Percentiles rank a stretch among this genome's conserved stretches.
phyloP scores from a whole-genome alignment of 148 eudicot genomes.

The Camellia lanceoleosa region DNA sequence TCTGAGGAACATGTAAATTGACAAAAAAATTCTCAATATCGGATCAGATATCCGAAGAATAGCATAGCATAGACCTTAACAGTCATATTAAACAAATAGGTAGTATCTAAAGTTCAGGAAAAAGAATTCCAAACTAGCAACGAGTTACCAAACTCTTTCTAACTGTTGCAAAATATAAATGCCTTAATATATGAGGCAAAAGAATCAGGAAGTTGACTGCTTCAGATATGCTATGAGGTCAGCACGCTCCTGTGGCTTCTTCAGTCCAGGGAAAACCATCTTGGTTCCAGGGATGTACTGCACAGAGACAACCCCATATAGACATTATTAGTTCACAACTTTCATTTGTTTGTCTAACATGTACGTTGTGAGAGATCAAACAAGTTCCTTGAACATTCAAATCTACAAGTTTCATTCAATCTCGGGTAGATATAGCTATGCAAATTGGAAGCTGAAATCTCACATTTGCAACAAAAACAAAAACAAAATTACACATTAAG shows the following conservation, averaged over 20 bases:
- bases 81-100: not conserved
- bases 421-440: too few relatives aligned
- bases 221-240: conserved; percentile 82
- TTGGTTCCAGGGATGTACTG: conserved; percentile 90
- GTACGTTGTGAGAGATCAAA: not conserved
- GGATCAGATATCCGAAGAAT: not conserved
- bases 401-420: too few relatives aligned
- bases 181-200: not conserved
- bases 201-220: conserved; percentile 46
- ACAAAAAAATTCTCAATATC: conserved; percentile 5
- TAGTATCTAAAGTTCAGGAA: not conserved
- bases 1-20: not conserved
- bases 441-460: too few relatives aligned
- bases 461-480: too few relatives aligned
- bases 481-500: too few relatives aligned
- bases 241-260: conserved; percentile 81
- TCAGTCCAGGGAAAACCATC: conserved; percentile 88
- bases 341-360: not conserved
- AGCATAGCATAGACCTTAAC: not conserved
- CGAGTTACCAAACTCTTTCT: conserved; percentile 2
- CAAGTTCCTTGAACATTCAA: not conserved
- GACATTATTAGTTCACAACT: not conserved
- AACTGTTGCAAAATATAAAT: not conserved
- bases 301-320: conserved; percentile 31
- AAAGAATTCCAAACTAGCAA: conserved; percentile 16